Evolutionary conservation across 345 rosid species (phyloP).

Genomic region (Passiflora organensis): DNA sequence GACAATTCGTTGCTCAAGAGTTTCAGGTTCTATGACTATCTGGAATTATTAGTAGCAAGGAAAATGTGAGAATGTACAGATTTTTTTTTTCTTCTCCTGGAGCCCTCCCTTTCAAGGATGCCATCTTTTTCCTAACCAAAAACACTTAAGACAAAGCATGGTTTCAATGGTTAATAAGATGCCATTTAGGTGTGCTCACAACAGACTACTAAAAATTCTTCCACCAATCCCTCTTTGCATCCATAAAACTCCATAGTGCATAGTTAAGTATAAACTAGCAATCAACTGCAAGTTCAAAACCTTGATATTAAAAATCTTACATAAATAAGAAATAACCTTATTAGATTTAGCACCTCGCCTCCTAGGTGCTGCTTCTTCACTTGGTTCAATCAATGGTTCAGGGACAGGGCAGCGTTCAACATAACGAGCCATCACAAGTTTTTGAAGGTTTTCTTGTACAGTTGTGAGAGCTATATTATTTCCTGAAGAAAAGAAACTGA

Average conservation of each 20-base stretch:
- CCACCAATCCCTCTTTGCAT: no score
- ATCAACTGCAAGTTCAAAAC: background rate
- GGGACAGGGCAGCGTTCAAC: constrained; percentile 78
- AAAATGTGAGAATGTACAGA: background rate
- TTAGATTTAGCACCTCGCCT: constrained; percentile 56
- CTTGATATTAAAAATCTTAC: background rate
- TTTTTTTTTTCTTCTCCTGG: no score
- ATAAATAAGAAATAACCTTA: constrained; percentile 47
- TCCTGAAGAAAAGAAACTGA: constrained; percentile 16
- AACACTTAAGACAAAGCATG: no score
- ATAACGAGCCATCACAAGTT: constrained; percentile 52
- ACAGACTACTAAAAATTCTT: no score
- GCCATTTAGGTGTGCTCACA: no score
- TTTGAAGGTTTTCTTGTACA: constrained; percentile 42
- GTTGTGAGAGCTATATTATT: constrained; percentile 27
- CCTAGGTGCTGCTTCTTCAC: constrained; percentile 42
- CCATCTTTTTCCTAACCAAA: no score
- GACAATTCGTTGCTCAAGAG: constrained; percentile 60
- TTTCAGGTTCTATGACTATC: constrained; percentile 39
- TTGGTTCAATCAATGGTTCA: constrained; percentile 55
- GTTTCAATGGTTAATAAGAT: no score
- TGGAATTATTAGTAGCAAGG: constrained; percentile 19
- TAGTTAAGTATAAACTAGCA: background rate
- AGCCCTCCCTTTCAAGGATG: no score
- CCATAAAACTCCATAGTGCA: no score